phyloP scores from a whole-genome alignment of 2,329 filamentous ascomycete genomes.

The Calycina herbarum region DNA sequence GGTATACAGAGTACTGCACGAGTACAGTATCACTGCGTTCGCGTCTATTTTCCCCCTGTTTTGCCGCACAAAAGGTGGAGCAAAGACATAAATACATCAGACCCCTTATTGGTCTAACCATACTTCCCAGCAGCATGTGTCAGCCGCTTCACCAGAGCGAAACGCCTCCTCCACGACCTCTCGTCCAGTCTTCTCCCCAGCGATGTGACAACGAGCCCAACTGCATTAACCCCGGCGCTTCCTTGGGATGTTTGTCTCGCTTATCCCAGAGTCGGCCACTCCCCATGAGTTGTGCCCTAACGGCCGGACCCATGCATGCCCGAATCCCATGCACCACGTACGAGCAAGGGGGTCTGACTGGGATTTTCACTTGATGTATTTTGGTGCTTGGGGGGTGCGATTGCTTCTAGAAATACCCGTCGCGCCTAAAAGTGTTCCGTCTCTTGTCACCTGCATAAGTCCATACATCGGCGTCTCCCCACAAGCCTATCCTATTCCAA shows the following conservation, averaged over 20 bases:
- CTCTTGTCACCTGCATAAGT: conserved; percentile 33
- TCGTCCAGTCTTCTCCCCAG: neutral
- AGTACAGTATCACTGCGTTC: conserved; percentile 1
- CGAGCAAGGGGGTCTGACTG: neutral
- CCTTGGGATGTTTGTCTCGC: neutral
- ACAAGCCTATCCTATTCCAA: conserved; percentile 16
- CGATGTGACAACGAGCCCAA: too few relatives aligned
- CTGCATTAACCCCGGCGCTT: neutral
- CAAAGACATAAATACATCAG: neutral
- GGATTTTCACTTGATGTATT: neutral
- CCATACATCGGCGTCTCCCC: conserved; percentile 22
- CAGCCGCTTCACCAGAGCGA: neutral
- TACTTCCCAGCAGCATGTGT: neutral
- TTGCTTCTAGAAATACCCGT: conserved; percentile 30
- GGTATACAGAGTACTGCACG: neutral
- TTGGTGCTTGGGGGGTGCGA: conserved; percentile 4
- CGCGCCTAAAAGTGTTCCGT: conserved; percentile 31
- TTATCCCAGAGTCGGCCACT: neutral
- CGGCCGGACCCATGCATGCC: neutral
- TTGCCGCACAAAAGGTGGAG: neutral
- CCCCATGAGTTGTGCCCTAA: neutral
- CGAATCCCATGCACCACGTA: conserved; percentile 1
- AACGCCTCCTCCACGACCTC: neutral
- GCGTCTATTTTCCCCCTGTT: neutral
- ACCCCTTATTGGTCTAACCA: neutral